Percentiles rank a stretch among this genome's conserved stretches.
phyloP scores from a whole-genome alignment of 2,329 filamentous ascomycete species.

The Trichoderma pleuroti region DNA sequence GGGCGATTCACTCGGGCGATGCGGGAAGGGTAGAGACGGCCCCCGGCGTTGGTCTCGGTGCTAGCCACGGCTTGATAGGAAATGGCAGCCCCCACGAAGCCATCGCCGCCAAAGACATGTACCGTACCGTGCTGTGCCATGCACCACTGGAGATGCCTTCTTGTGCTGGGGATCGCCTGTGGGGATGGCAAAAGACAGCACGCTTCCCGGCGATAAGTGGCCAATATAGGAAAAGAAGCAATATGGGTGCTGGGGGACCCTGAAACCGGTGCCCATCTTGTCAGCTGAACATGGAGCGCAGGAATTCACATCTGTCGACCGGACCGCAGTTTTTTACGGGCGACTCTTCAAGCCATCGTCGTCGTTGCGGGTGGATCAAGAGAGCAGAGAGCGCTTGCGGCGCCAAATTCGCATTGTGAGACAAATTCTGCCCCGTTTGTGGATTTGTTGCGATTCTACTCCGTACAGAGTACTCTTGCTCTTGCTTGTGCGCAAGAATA shows the following conservation, averaged over 20 bases:
- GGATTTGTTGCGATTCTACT: not conserved
- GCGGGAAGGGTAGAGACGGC: not conserved
- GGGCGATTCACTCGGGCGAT: not conserved
- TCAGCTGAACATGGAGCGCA: conserved; percentile 2
- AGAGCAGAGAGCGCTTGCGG: not conserved
- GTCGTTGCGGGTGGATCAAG: not conserved
- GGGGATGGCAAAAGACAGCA: not conserved
- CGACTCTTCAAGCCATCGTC: not conserved
- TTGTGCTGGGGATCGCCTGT: conserved; percentile 3
- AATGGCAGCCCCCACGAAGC: conserved; percentile 7
- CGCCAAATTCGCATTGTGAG: not conserved
- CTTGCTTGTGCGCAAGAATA: not conserved
- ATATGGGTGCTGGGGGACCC: not conserved
- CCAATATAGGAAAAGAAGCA: not conserved
- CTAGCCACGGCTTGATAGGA: not conserved
- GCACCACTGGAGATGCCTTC: conserved; percentile 2
- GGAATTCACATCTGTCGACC: not conserved
- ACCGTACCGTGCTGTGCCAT: not conserved
- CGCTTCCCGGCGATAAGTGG: not conserved
- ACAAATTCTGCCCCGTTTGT: not conserved
- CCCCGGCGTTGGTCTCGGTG: not conserved
- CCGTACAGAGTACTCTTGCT: too few relatives aligned
- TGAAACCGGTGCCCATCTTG: not conserved
- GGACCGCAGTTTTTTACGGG: not conserved
- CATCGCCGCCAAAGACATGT: not conserved